Base-by-base conservation (phyloP, 2,329 filamentous ascomycete genomes). In the Ophiostoma piceae region DNA sequence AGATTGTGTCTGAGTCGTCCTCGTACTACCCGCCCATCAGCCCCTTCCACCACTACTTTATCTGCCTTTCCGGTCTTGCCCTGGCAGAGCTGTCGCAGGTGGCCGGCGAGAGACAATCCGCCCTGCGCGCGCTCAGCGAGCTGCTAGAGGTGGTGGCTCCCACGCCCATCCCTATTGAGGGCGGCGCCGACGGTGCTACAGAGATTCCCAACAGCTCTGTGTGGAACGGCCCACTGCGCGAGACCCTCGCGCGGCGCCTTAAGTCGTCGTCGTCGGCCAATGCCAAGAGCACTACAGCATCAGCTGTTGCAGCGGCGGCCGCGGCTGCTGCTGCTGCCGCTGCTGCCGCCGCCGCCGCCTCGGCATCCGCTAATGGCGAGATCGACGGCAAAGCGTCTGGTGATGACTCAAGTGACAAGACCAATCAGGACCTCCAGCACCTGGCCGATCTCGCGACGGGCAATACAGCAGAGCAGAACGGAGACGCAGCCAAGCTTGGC, bases 21-120 rank as follows among this genome's bases (percentile, higher is more conserved):
- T 67, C 62, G 4, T 32, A 39, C 16, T 54, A 64, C 29, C 83
- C 84, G 66, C 78, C 88, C 8, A 79, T 86, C 65, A 88, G 84
- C 68, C 89, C 90, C 0, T 79, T 92, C 64, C 87, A 87, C 69
- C 87, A 91, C 75, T 88, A 92, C 75, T 89, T 90, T 73, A 84
- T 84, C 69, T 84, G 83, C 14, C 69, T 75, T n/a, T 60, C 72
- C 0, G 71, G 69, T 1, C 67, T 73, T 12, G 84, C 85, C n/a
- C 79, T 92, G 3, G 78, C 86, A 66, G 86, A 89, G 73, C 80
- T 92, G 43, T 79, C 79, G 41, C 85, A 84, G 74, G 78, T 84
- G 9, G 83, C 87, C 71, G 43, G 43, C 22, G 86, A 84, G 2
- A 83, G 82, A 64, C 84, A 87, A 5, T 88, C 88, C 0, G 80